phyloP scores from a whole-genome alignment of 495 filamentous ascomycete species.

The Tetracladium marchalianum region DNA sequence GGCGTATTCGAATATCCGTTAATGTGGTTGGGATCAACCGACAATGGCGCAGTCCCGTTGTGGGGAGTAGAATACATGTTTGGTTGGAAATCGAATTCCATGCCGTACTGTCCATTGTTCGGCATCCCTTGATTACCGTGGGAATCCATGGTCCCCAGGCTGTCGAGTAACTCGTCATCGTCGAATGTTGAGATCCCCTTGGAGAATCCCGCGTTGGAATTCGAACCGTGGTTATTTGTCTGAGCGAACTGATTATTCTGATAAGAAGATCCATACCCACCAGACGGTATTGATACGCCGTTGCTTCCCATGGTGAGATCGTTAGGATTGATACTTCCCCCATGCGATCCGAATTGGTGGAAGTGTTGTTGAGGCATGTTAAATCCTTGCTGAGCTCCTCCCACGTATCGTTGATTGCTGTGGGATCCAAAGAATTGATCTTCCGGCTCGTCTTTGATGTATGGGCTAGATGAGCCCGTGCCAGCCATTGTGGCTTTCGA shows the following conservation, averaged over 20 bases:
- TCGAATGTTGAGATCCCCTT: slow-evolving; percentile 42
- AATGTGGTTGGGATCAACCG: slow-evolving; percentile 30
- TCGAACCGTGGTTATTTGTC: slow-evolving; percentile 4
- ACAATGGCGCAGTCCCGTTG: slow-evolving; percentile 27
- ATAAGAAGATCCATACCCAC: slow-evolving; percentile 12
- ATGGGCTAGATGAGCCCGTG: slow-evolving; percentile 42
- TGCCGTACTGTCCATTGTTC: slow-evolving; percentile 35
- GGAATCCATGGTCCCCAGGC: slow-evolving; percentile 34
- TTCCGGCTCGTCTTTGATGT: slow-evolving; percentile 71
- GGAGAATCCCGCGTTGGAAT: slow-evolving; percentile 21
- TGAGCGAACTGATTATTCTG: slow-evolving; percentile 17
- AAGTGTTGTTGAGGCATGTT: slow-evolving; percentile 59
- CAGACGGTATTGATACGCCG: slow-evolving; percentile 17
- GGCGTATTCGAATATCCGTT: slow-evolving; percentile 72
- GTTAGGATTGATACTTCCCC: slow-evolving; percentile 71
- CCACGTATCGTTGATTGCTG: slow-evolving; percentile 30
- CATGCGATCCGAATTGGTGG: slow-evolving; percentile 53
- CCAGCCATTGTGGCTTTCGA: slow-evolving; percentile 19
- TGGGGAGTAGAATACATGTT: slow-evolving; percentile 32
- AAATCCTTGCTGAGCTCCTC: slow-evolving; percentile 49
- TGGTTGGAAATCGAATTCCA: slow-evolving; percentile 37
- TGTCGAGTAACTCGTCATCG: slow-evolving; percentile 58
- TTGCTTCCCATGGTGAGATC: slow-evolving; percentile 60
- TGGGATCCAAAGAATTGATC: slow-evolving; percentile 48
- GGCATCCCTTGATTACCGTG: slow-evolving; percentile 35